Evolutionary conservation across 805 yeast genomes (phyloP).

Genomic region (Blastobotrys chiropterorum): DNA sequence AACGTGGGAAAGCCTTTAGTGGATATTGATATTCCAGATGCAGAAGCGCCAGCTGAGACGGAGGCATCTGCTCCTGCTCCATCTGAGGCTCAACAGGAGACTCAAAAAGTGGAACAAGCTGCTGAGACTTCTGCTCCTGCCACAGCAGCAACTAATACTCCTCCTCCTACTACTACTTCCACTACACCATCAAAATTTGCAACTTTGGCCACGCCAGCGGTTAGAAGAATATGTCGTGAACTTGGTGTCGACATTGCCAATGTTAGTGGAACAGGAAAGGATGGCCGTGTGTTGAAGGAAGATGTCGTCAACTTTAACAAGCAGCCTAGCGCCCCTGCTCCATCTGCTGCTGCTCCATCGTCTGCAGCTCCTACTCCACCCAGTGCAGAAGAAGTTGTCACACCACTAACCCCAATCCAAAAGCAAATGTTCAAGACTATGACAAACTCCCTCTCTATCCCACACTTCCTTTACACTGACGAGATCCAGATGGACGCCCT

Average conservation of each 20-base stretch:
- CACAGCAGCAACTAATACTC: slow-evolving; percentile 1
- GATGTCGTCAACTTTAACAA: slow-evolving; percentile 21
- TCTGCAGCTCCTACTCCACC: slow-evolving; percentile 5
- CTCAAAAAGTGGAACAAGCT: neutral
- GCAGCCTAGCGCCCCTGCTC: slow-evolving; percentile 1
- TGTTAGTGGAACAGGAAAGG: slow-evolving; percentile 29
- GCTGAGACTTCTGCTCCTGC: neutral
- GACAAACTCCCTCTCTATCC: slow-evolving; percentile 28
- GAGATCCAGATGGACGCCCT: slow-evolving; percentile 28
- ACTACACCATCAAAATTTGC: neutral
- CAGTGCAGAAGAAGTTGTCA: slow-evolving; percentile 4
- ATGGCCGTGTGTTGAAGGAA: slow-evolving; percentile 31
- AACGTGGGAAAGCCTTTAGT: slow-evolving; percentile 29
- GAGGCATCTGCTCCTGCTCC: slow-evolving; percentile 2
- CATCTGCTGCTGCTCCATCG: slow-evolving; percentile 5
- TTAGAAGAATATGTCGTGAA: slow-evolving; percentile 28
- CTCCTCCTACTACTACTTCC: neutral
- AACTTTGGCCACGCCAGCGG: slow-evolving; percentile 32
- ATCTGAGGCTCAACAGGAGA: slow-evolving; percentile 2
- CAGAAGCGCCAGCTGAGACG: slow-evolving; percentile 4
- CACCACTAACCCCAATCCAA: slow-evolving; percentile 27
- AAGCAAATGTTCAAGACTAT: slow-evolving; percentile 30
- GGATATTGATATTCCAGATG: slow-evolving; percentile 28
- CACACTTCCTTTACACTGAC: slow-evolving; percentile 32
- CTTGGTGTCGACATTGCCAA: slow-evolving; percentile 21